Percentiles rank a stretch among this genome's conserved stretches.
phyloP scores from a whole-genome alignment of 2,329 filamentous ascomycete species.

The Epichloe aotearoae region DNA sequence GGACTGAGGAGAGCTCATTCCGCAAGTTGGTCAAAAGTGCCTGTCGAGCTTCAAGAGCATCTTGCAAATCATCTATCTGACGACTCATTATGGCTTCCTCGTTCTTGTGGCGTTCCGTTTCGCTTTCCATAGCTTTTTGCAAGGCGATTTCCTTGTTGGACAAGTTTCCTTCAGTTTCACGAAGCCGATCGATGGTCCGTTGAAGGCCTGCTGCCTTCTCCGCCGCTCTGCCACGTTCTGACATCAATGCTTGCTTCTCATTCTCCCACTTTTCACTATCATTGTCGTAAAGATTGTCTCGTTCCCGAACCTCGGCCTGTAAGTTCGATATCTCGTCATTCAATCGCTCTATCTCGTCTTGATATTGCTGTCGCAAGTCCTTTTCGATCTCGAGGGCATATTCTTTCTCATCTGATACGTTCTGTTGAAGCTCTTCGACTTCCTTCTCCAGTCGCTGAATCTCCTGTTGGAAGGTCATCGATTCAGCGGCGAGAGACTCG shows the following conservation, averaged over 20 bases:
- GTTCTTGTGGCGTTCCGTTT: slow-evolving; percentile 56
- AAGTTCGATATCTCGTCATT: slow-evolving; percentile 48
- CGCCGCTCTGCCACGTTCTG: slow-evolving; percentile 52
- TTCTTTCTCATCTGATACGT: slow-evolving; percentile 39
- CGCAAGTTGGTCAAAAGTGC: slow-evolving; percentile 51
- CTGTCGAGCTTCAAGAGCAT: slow-evolving; percentile 55
- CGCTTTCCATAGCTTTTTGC: slow-evolving; percentile 55
- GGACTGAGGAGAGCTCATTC: slow-evolving; percentile 50
- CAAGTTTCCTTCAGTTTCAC: slow-evolving; percentile 52
- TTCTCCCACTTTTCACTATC: slow-evolving; percentile 63
- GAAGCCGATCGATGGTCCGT: slow-evolving; percentile 56
- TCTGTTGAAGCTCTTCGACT: slow-evolving; percentile 33
- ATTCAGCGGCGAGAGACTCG: slow-evolving; percentile 53
- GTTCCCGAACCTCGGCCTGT: slow-evolving; percentile 53
- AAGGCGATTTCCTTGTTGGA: slow-evolving; percentile 55
- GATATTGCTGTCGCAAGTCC: slow-evolving; percentile 34
- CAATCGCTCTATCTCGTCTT: slow-evolving; percentile 34
- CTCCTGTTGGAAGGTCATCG: slow-evolving; percentile 52
- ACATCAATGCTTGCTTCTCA: slow-evolving; percentile 47
- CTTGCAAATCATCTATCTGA: slow-evolving; percentile 64
- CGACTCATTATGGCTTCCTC: slow-evolving; percentile 57
- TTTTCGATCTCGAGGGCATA: slow-evolving; percentile 47
- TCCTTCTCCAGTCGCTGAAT: slow-evolving; percentile 36
- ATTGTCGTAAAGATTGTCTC: slow-evolving; percentile 56
- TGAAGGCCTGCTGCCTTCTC: slow-evolving; percentile 56